These are phyloP conservation scores for Sporothrix brasiliensis DNA, from an alignment of 2,329 filamentous ascomycete genomes.

Conservation along the genomic window DNA sequence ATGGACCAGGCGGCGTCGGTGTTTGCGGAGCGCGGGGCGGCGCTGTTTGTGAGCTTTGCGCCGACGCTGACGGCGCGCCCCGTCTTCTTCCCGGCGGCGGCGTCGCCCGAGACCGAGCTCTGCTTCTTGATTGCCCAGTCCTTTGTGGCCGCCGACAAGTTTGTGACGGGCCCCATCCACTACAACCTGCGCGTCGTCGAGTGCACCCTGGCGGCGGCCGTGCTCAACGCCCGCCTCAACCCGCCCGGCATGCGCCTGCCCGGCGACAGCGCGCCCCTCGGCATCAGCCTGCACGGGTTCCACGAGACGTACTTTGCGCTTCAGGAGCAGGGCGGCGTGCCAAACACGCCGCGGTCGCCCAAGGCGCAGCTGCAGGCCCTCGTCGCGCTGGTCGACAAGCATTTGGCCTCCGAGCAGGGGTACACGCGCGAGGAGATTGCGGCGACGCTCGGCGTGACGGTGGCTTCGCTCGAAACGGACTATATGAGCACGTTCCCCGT, in stretches of 20 bases:
- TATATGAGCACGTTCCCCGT: slow-evolving; percentile 91
- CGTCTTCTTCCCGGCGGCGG: slow-evolving; percentile 78
- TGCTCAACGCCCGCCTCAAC: slow-evolving; percentile 62
- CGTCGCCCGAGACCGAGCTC: slow-evolving; percentile 69
- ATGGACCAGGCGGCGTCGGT: slow-evolving; percentile 99
- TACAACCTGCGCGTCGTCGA: slow-evolving; percentile 98
- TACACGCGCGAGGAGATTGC: slow-evolving; percentile 87
- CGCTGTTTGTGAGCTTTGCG: slow-evolving; percentile 87
- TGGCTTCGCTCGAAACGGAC: slow-evolving; percentile 70
- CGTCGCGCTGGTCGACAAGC: slow-evolving; percentile 67
- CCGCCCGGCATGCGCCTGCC: slow-evolving; percentile 64
- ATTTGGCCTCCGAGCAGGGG: slow-evolving; percentile 76
- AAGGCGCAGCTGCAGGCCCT: slow-evolving; percentile 74
- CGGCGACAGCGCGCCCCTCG: slow-evolving; percentile 78
- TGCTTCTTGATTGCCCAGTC: slow-evolving; percentile 94
- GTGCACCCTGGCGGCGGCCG: slow-evolving; percentile 81
- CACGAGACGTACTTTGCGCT: slow-evolving; percentile 76
- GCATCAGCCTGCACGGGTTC: slow-evolving; percentile 81
- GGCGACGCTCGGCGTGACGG: slow-evolving; percentile 66
- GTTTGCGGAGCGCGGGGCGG: slow-evolving; percentile 82
- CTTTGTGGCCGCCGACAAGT: slow-evolving; percentile 92
- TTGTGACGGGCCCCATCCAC: slow-evolving; percentile 87
- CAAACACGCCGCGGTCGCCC: slow-evolving; percentile 39
- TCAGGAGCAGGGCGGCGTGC: slow-evolving; percentile 47
- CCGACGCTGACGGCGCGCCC: slow-evolving; percentile 75